These are phyloP conservation scores for Xylaria scruposa DNA, from an alignment of 495 filamentous ascomycete species.

Conservation along the genomic window DNA sequence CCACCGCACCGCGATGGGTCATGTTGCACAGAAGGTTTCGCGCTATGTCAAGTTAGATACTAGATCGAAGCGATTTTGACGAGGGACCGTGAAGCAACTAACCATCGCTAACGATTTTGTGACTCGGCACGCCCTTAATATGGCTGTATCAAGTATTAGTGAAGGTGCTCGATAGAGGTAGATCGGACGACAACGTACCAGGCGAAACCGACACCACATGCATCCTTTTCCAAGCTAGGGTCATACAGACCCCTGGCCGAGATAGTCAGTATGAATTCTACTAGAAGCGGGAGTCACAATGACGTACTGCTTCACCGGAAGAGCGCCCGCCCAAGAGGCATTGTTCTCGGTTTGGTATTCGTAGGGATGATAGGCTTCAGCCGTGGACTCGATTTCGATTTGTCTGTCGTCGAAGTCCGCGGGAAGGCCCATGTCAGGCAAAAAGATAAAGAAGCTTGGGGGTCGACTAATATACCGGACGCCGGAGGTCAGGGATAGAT, in stretches of 20 bases:
- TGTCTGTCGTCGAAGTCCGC: conserved; percentile 66
- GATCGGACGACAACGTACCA: conserved; percentile 67
- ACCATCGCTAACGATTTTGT: conserved; percentile 99
- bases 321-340: conserved; percentile 90
- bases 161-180: background rate
- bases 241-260: conserved; percentile 81
- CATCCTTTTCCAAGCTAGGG: conserved; percentile 96
- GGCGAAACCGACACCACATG: conserved; percentile 98
- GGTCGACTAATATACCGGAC: conserved; percentile 18
- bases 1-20: conserved; percentile 98
- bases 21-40: conserved; percentile 98
- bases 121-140: conserved; percentile 96
- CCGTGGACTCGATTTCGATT: conserved; percentile 57
- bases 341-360: conserved; percentile 89
- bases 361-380: conserved; percentile 66
- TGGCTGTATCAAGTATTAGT: conserved; percentile 63
- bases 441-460: conserved; percentile 32
- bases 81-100: conserved; percentile 45
- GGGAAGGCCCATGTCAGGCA: conserved; percentile 65
- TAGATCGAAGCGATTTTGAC: background rate
- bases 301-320: conserved; percentile 88
- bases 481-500: conserved; percentile 12
- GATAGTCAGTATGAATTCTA: conserved; percentile 29
- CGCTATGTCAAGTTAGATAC: conserved; percentile 58
- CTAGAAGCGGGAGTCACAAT: background rate